Evolutionary conservation across 2,329 filamentous ascomycete genomes (phyloP), one percentile per base, ranked within the genome.

Genomic region (Arthrobotrys sinensis): DNA sequence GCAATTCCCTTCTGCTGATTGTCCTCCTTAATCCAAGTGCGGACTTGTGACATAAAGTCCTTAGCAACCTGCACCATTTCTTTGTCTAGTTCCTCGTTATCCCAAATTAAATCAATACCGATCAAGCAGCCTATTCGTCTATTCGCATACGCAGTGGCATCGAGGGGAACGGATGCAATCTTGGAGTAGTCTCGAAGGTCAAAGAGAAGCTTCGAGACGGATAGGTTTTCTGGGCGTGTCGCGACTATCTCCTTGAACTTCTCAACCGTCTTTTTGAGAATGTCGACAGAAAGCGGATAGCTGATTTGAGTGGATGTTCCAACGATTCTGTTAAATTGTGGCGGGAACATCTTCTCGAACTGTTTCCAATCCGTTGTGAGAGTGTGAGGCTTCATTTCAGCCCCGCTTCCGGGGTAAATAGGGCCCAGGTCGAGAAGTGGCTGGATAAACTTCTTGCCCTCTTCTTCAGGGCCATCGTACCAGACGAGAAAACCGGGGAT

Each of bases 141-240:
- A 21, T 72, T 72, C 2, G 75, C 75, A 24, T 78, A 78, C 3
- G 75, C 75, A n/a, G 75, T 78, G 10, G 75, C 67, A 64, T 78
- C 75, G 14, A 72, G 55, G 1, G 75, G 75, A 36, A 78, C 62
- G 4, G 67, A 52, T 40, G 75, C 62, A 12, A 78, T 63, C 38
- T 78, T 72, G 3, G 28, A 63, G 28, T 68, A 78, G 52, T 78
- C 75, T 43, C 75, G 60, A 45, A 78, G 52, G 40, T 78, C 75
- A 19, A 68, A 14, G 14, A 78, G 32, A n/a, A 78, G 40, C 46
- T 72, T 78, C 19, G 75, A 78, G 12, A 64, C 53, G 3, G 16
- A 46, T 4, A 78, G 52, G 28, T 68, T 67, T 45, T 78, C 67
- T 5, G 75, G 75, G 19, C 48, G 46, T n/a, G 34, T 48, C 2